Base-by-base conservation (phyloP, 345 rosid species). In the Bruguiera parviflora region DNA sequence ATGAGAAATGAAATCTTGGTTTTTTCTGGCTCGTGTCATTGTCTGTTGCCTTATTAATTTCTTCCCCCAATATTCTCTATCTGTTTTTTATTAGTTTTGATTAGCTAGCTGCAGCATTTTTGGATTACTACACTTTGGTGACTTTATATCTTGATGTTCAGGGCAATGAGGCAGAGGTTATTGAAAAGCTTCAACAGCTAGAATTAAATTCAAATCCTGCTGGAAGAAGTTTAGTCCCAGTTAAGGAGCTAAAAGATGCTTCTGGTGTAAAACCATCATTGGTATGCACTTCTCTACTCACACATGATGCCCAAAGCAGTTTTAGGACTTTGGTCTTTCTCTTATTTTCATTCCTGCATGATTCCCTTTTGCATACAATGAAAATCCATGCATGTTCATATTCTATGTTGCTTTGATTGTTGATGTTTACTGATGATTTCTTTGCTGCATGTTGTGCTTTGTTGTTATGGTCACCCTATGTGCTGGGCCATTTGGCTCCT, bases 131-230 rank as follows among this genome's bases (percentile, higher is more conserved):
- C 16, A 25, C 57, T 59, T 51, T 52, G 37, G 8, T 52, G 16
- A 64, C 68, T 63, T 68, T 68, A 28, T 65, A 35, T 78, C 59
- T 75, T 77, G 67, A 67, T 72, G 82, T 57, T 58, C 85, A 92
- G 96, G 96, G 85, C 77, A 80, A 74, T 28, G 94, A 92, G 79
- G 83, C 85, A 29, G 92, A 88, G 73, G 93, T 80, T 64, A 73
- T 86, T 73, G 96, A 86, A 77, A 83, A 74, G 77, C 93, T 95
- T 75, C 79, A 73, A 73, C 91, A 82, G 75, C 86, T 88, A 70
- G 89, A 85, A 65, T 75, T 78, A 72, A 92, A 83, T 80, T 83
- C 87, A 59, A 88, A 77, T 79, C 71, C 83, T 65, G 79, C 88
- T 28, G 66, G 79, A 52, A 79, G 81, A 56, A 85, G 83, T 75